phyloP scores from a whole-genome alignment of 352 stramenopile species.

The Globisporangium cylindrosporum region DNA sequence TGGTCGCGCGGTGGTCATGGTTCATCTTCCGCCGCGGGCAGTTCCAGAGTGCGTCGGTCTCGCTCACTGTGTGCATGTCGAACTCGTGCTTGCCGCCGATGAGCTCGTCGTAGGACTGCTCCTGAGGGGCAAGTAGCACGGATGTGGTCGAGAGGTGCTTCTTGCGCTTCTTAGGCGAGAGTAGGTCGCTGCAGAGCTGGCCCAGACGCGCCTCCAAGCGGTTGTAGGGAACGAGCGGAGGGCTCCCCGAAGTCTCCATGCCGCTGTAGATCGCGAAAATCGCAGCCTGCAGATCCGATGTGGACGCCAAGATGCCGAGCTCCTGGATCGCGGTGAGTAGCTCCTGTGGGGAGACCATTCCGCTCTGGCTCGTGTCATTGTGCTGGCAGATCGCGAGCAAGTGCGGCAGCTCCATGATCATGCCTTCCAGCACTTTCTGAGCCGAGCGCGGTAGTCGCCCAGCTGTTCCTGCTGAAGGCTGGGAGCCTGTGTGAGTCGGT shows the following conservation, averaged over 20 bases:
- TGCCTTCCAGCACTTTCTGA: conserved; percentile 70
- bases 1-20: conserved; percentile 56
- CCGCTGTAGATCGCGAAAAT: conserved; percentile 41
- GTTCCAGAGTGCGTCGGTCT: conserved; percentile 61
- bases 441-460: conserved; percentile 36
- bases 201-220: conserved; percentile 42
- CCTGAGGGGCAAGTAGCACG: conserved; percentile 58
- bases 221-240: conserved; percentile 37
- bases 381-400: conserved; percentile 49
- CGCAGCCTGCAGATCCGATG: conserved; percentile 50
- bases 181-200: conserved; percentile 56
- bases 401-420: conserved; percentile 43
- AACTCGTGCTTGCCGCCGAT: conserved; percentile 23
- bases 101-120: conserved; percentile 26
- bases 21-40: conserved; percentile 59
- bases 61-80: conserved; percentile 38
- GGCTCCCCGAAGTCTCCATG: conserved; percentile 1
- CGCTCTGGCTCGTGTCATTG: conserved; percentile 39
- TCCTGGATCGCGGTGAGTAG: conserved; percentile 58
- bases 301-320: conserved; percentile 54
- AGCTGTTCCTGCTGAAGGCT: neutral
- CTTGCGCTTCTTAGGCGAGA: conserved; percentile 63
- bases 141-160: conserved; percentile 72
- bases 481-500: neutral
- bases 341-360: conserved; percentile 37